Evolutionary conservation across 1,284 basidiomycete species (phyloP).

Genomic region (Tetrapyrgos nigripes): DNA sequence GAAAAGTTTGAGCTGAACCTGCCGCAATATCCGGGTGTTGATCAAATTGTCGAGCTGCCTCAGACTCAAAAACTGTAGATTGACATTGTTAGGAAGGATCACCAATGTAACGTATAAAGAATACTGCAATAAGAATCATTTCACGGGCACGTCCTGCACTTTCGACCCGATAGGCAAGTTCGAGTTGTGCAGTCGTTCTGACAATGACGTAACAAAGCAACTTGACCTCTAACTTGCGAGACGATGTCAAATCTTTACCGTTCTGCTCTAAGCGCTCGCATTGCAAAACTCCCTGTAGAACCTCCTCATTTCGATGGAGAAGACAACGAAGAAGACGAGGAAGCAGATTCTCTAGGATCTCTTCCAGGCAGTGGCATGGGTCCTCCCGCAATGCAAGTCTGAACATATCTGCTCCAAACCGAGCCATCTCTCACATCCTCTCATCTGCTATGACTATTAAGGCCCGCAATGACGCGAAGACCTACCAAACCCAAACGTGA

Average conservation of each 20-base stretch:
- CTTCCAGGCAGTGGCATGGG: slow-evolving; percentile 63
- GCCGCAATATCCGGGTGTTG: slow-evolving; percentile 75
- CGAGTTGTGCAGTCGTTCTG: too few species aligned
- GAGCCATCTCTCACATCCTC: slow-evolving; percentile 2
- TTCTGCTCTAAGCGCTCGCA: slow-evolving; percentile 69
- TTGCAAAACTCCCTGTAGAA: slow-evolving; percentile 66
- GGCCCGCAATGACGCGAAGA: slow-evolving; percentile 31
- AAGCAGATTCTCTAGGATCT: slow-evolving; percentile 65
- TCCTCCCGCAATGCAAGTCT: slow-evolving; percentile 63
- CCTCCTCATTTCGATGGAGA: slow-evolving; percentile 40
- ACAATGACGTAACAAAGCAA: too few species aligned
- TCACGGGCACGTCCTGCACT: too few species aligned
- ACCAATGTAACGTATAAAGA: too few species aligned
- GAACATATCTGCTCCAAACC: background rate
- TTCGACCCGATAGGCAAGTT: too few species aligned
- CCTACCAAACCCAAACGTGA: slow-evolving; percentile 33
- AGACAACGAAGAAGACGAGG: slow-evolving; percentile 50
- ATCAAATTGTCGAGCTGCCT: slow-evolving; percentile 82
- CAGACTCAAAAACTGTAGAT: too few species aligned
- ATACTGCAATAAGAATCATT: too few species aligned
- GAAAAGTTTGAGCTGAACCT: slow-evolving; percentile 80
- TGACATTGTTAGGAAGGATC: too few species aligned
- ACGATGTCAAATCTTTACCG: slow-evolving; percentile 74
- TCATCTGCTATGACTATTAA: slow-evolving; percentile 22
- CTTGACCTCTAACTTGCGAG: background rate